Base-by-base conservation (phyloP, 2,329 filamentous ascomycete genomes). In the Penicillium fuscoglaucum region DNA sequence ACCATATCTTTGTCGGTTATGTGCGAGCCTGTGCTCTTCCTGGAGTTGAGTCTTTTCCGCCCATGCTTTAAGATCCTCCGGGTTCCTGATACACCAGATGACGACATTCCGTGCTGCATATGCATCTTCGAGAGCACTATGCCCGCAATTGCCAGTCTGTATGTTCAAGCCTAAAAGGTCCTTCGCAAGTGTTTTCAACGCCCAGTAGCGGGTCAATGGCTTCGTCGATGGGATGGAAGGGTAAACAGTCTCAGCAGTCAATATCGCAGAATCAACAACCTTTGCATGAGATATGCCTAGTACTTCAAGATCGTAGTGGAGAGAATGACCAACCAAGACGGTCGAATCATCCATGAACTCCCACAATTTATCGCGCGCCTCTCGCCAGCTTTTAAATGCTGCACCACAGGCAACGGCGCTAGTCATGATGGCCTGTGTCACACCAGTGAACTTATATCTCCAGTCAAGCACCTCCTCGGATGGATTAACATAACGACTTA, bases 71-170 rank as follows among this genome's bases (percentile, higher is more conserved):
- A 58, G 50, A 17, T 45, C 44, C 39, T 53, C 55, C 17, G 55
- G 55, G 44, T 54, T 58, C 41, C 44, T 58, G 28, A 54, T 58
- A n/a, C 55, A 58, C 50, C 50, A 54, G 45, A 58, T 54, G 37
- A 49, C 26, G 12, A 58, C 24, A 26, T 58, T 39, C 1, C 55
- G 55, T 45, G 55, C 37, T 53, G 55, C 55, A 54, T 21, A 54
- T 49, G 55, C 35, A 41, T 58, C 55, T 33, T 58, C 55, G 19
- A 58, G 40, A 53, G 55, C 55, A 44, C 12, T 35, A 54, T 58
- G 55, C 10, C 55, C 55, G 21, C 12, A 24, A 8, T 49, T 19
- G 17, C 44, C 28, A 29, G 15, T 33, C 26, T 58, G 55, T 37
- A 58, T 58, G 29, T 15, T 19, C 44, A 54, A 48, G 19, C 28